Evolutionary conservation across 768 basidiomycete species (phyloP).

Genomic region (Suillus occidentalis): DNA sequence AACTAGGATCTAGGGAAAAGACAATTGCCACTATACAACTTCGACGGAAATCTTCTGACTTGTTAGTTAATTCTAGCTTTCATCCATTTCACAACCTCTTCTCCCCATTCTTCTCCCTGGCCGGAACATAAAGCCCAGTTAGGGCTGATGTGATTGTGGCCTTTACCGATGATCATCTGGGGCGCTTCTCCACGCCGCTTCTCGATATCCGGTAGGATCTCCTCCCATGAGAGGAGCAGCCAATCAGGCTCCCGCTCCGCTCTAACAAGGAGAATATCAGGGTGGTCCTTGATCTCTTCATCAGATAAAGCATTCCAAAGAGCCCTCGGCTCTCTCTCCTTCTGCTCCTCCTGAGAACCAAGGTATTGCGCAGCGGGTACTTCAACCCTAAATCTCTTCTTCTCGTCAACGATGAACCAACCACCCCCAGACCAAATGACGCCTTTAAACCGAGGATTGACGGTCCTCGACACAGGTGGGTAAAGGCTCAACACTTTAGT

Average conservation of each 20-base stretch:
- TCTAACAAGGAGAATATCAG: slow-evolving; percentile 47
- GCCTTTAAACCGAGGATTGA: slow-evolving; percentile 37
- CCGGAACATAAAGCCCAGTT: slow-evolving; percentile 51
- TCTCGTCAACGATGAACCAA: slow-evolving; percentile 37
- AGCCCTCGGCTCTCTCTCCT: slow-evolving; percentile 39
- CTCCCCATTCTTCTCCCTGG: slow-evolving; percentile 62
- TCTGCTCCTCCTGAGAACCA: slow-evolving; percentile 43
- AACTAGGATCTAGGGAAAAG: background rate
- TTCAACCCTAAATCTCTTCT: slow-evolving; percentile 24
- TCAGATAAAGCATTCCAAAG: slow-evolving; percentile 40
- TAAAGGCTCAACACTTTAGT: slow-evolving; percentile 44
- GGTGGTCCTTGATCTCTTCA: slow-evolving; percentile 39
- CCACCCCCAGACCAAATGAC: slow-evolving; percentile 47
- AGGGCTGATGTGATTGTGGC: slow-evolving; percentile 66
- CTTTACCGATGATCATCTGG: slow-evolving; percentile 39
- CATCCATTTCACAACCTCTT: slow-evolving; percentile 42
- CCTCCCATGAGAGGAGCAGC: slow-evolving; percentile 35
- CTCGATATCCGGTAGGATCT: slow-evolving; percentile 42
- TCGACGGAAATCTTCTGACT: background rate
- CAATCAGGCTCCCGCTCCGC: slow-evolving; percentile 55
- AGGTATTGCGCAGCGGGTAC: slow-evolving; percentile 28
- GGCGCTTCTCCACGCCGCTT: slow-evolving; percentile 35
- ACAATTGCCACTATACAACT: background rate
- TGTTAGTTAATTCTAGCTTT: slow-evolving; percentile 18
- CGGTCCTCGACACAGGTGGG: slow-evolving; percentile 34